Base-by-base conservation (phyloP, 2,329 filamentous ascomycete species). In the Neonectria ditissima region DNA sequence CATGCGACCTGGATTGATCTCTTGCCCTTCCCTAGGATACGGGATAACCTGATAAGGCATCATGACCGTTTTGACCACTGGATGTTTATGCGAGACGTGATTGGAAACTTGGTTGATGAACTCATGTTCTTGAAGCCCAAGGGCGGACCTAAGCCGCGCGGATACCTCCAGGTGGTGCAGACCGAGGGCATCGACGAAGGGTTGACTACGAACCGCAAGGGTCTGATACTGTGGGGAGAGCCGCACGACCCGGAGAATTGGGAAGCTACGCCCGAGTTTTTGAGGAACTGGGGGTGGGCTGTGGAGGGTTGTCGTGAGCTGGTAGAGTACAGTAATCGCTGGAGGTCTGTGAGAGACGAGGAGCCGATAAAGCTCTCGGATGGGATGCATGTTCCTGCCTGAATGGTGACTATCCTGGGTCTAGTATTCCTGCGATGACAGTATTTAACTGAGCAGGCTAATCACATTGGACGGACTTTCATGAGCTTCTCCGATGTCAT, bases 1-100 rank as follows among this genome's bases (percentile, higher is more conserved):
- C 80, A 83, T 64, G 71, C 68, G 34, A 73, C 75, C 63, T 83
- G 81, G 80, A 79, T 83, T 64, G 80, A 83, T 69, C 20, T 80
- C 24, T 75, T 80, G 45, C 80, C 81, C 2, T 75, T 61, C 62
- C 77, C 80, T n/a, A 70, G 69, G 55, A 74, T 66, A 67, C 73
- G 81, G 43, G 80, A 83, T 69, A 72, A 73, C 61, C 67, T 82
- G 54, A 82, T 83, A 65, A 75, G 44, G 5, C 74, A 73, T 37
- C 62, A 71, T 16, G 74, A 74, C 54, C 74, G 69, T 22, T 82
- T 80, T 58, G 77, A 81, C 66, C 78, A 81, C 59, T 77, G 78
- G 60, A 80, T 65, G 6, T 62, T 70, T 22, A 54, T 63, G 16
- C 48, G 32, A 6, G 68, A 67, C 22, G 48, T 70, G 4, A 16